Base-by-base conservation (phyloP, 352 stramenopile species). In the Phytophthora fragariae region DNA sequence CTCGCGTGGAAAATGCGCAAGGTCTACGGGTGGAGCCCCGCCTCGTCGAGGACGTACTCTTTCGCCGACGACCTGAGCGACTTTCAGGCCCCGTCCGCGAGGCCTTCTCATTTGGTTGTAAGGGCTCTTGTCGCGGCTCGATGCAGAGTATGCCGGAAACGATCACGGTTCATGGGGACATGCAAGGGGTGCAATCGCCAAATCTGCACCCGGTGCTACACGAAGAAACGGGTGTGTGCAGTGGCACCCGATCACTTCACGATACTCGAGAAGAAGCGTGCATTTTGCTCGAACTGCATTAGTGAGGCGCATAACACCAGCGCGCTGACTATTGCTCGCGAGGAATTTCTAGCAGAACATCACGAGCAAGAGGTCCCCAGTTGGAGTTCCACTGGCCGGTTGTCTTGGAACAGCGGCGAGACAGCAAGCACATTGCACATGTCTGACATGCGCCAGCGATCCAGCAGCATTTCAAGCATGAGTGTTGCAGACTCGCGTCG, bases 251-350 rank as follows among this genome's bases (percentile, higher is more conserved):
- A 77, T 50, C 39, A 39, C 14, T 62, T 71, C 64, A 69, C 73
- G 11, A 52, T 68, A 9, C 52, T 76, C 15, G 59, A 73, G 68
- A 76, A 70, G 31, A 76, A 70, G 47, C 63, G 73, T 14, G 68
- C 68, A 21, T 76, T 76, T 63, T 76, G 73, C 52, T 65, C 49
- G 6, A 54, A 76, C 33, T 80, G 73, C 63, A 73, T 76, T 27
- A 52, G 24, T 11, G 73, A 73, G 27, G 63, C 44, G 1, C 35
- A 62, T 19, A 55, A 65, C 21, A 63, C 39, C 49, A 73, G 67
- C 54, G 62, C 63, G 15, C 29, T 70, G 50, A 27, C 24, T 21
- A 76, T 73, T 44, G 72, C 67, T 31, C 67, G 57, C 1, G 72
- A 79, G 27, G 68, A 76, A 54, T 66, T 76, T 15, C 44, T 72